These are phyloP conservation scores for Sporobolomyces phaffii DNA, from an alignment of 768 basidiomycete species.

Conservation along the genomic window DNA sequence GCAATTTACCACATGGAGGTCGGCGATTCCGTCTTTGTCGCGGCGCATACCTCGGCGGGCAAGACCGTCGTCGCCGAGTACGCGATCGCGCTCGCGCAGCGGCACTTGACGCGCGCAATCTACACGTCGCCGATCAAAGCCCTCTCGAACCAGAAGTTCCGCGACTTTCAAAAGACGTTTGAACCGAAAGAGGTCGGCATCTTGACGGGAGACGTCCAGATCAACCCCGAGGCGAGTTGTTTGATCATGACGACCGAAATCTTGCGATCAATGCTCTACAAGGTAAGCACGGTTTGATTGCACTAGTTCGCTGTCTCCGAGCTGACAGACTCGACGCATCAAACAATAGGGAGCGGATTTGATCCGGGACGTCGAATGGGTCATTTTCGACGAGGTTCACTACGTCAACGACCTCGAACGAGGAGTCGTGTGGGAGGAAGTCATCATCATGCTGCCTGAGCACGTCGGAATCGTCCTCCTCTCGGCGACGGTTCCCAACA, in stretches of 20 bases:
- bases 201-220: conserved; percentile 96
- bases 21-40: conserved; percentile 98
- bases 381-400: conserved; percentile 99
- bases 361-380: conserved; percentile 97
- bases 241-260: conserved; percentile 98
- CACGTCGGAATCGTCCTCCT: conserved; percentile 96
- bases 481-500: conserved; percentile 96
- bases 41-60: conserved; percentile 97
- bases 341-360: conserved; percentile 89
- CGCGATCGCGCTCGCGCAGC: conserved; percentile 90
- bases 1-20: conserved; percentile 95
- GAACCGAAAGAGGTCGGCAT: conserved; percentile 87
- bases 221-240: conserved; percentile 95
- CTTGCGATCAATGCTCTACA: conserved; percentile 95
- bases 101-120: conserved; percentile 99
- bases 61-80: conserved; percentile 99
- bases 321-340: neutral
- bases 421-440: conserved; percentile 99
- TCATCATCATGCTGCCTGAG: conserved; percentile 98
- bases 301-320: too few relatives aligned
- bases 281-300: conserved; percentile 75
- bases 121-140: conserved; percentile 99
- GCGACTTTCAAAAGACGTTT: conserved; percentile 97
- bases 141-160: conserved; percentile 95
- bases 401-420: conserved; percentile 99